Evolutionary conservation across 306 rosid species (phyloP), one percentile per base, ranked within the genome.

Genomic region (Sicyos baderoa): DNA sequence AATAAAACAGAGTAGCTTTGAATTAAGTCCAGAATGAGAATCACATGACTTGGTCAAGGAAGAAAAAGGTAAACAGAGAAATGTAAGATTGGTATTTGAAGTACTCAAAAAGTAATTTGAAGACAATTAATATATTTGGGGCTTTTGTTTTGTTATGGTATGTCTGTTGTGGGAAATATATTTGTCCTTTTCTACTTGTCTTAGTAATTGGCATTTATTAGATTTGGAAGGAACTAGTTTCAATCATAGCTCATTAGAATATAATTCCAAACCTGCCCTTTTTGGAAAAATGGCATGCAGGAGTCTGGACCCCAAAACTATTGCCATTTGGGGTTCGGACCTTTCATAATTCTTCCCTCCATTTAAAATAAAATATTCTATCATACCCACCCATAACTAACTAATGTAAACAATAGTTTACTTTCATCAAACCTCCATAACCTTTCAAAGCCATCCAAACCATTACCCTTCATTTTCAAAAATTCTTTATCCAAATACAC

Each of bases 1-100:
- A 27, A 15, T 27, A 14, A 25, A 15, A 29, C 0, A 0, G 14
- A 0, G 5, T 9, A 21, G 16, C 22, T 55, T 55, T 55, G 1
- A 55, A 55, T 22, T 61, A 35, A 37, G 68, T 10, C 25, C 6
- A 62, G 37, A 35, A 62, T 40, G 29, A 12, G 68, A 17, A 35
- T 62, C 68, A 62, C 68, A 62, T 62, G 68, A 62, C 5, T 62
- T 62, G 68, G 68, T 62, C 68, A 62, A 62, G 68, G 13, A 62
- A 32, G 50, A 62, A 62, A 62, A 62, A 40, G 65, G 50, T 10
- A 17, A 37, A 40, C 68, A 62, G 49, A 62, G 65, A 62, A 49
- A n/a, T 37, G 49, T 35, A 35, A 40, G 68, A 62, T 37, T 37
- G 21, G 68, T 17, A 62, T 17, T 62, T 17, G 49, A 62, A 62